phyloP scores from a whole-genome alignment of 73 alveolate species.

The Breviolum minutum region DNA sequence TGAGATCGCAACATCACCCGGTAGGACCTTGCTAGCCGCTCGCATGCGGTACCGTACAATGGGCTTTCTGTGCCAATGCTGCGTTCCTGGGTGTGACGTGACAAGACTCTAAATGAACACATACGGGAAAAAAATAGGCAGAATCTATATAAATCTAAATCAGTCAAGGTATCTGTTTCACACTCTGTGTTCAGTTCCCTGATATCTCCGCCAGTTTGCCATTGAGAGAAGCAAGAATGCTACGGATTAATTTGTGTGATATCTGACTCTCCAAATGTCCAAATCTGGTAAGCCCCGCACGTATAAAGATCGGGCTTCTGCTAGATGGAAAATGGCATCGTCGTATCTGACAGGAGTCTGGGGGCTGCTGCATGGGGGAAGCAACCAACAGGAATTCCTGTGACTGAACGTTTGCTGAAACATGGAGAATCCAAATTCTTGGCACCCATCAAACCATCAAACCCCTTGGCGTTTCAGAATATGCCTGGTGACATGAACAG shows the following conservation, averaged over 20 bases:
- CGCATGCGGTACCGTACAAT: constrained; percentile 93
- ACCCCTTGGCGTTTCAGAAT: too few relatives aligned
- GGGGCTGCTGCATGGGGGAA: not conserved
- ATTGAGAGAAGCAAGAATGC: too few relatives aligned
- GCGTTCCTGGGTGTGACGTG: constrained; percentile 9
- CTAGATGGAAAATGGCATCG: constrained; percentile 79
- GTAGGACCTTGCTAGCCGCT: constrained; percentile 62
- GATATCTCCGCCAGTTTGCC: too few relatives aligned
- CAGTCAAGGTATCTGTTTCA: not conserved
- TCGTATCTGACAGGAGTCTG: constrained; percentile 19
- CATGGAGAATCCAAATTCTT: too few relatives aligned
- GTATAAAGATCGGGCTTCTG: constrained; percentile 72
- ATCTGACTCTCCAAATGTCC: too few relatives aligned
- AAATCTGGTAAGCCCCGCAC: not conserved
- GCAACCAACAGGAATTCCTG: not conserved
- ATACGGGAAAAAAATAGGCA: not conserved
- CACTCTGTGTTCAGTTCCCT: not conserved
- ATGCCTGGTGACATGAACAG: too few relatives aligned
- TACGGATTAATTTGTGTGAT: too few relatives aligned
- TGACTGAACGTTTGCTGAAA: too few relatives aligned
- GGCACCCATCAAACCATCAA: too few relatives aligned
- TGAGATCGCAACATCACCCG: not conserved
- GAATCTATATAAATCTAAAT: not conserved
- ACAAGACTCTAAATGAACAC: not conserved
- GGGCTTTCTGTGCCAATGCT: constrained; percentile 95